Evolutionary conservation across 352 stramenopile genomes (phyloP).

Genomic region (Phytophthora fragariae): DNA sequence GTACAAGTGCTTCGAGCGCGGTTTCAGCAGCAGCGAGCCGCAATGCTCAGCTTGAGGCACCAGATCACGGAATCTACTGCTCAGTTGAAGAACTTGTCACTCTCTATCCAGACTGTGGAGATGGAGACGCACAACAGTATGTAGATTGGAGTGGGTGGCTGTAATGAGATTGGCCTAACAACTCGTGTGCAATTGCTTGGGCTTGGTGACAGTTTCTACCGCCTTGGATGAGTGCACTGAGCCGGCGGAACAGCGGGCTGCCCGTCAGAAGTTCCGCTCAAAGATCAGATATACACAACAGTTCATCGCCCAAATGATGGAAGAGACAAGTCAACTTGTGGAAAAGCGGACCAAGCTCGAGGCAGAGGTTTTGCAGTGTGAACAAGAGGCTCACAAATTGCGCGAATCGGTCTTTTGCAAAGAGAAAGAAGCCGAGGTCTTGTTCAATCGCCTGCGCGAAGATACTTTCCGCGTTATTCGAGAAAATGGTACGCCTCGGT

Average conservation of each 20-base stretch:
- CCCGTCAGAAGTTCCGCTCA: conserved; percentile 51
- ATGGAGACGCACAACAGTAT: conserved; percentile 31
- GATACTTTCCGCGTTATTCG: conserved; percentile 40
- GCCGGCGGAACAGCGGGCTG: conserved; percentile 29
- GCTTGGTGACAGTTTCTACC: conserved; percentile 17
- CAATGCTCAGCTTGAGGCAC: conserved; percentile 45
- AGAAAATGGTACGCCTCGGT: conserved; percentile 46
- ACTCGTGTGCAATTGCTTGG: not conserved
- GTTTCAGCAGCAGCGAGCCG: conserved; percentile 42
- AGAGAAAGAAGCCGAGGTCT: conserved; percentile 44
- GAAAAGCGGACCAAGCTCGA: conserved; percentile 42
- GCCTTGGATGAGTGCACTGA: conserved; percentile 31
- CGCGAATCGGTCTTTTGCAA: conserved; percentile 42
- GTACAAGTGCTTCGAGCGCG: conserved; percentile 35
- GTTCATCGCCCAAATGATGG: conserved; percentile 47
- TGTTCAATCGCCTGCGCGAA: conserved; percentile 41
- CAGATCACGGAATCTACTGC: conserved; percentile 36
- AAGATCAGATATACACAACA: conserved; percentile 57
- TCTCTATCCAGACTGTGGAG: conserved; percentile 19
- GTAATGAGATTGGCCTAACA: not conserved
- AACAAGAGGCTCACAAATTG: conserved; percentile 39
- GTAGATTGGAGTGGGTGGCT: not conserved
- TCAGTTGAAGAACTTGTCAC: conserved; percentile 33
- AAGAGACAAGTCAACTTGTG: conserved; percentile 40
- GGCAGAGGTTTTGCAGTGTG: conserved; percentile 27